These are phyloP conservation scores for Metschnikowia vanudenii DNA, from an alignment of 805 yeast genomes.

Conservation along the genomic window DNA sequence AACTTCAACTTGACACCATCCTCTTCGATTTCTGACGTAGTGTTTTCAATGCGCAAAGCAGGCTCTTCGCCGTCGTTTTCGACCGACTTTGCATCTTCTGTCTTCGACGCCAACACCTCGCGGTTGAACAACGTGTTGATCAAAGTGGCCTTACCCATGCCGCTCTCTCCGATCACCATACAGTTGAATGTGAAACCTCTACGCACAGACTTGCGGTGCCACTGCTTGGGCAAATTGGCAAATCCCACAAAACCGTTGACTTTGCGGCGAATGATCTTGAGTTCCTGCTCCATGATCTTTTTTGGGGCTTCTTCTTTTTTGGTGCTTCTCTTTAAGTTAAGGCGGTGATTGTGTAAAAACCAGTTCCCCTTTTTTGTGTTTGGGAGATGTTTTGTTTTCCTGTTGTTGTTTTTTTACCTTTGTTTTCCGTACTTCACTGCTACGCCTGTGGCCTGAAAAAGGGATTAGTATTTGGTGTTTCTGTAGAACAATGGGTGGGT, in stretches of 20 bases:
- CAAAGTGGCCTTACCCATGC: slow-evolving; percentile 80
- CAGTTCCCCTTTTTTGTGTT: too few relatives aligned
- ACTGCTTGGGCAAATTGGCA: slow-evolving; percentile 96
- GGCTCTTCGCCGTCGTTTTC: slow-evolving; percentile 51
- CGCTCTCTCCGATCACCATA: slow-evolving; percentile 54
- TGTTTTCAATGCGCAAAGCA: slow-evolving; percentile 72
- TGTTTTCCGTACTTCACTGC: neutral
- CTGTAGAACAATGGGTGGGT: too few relatives aligned
- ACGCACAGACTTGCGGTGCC: slow-evolving; percentile 81
- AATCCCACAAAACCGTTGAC: slow-evolving; percentile 93
- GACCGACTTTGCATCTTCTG: slow-evolving; percentile 8
- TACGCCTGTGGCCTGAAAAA: neutral
- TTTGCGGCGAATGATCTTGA: slow-evolving; percentile 74
- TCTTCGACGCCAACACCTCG: slow-evolving; percentile 36
- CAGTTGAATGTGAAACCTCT: slow-evolving; percentile 57
- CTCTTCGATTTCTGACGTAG: slow-evolving; percentile 61
- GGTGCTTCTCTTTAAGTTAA: neutral
- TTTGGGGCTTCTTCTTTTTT: neutral
- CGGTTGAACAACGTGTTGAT: slow-evolving; percentile 72
- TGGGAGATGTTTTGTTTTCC: neutral
- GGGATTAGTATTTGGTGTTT: neutral
- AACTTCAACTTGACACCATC: slow-evolving; percentile 54
- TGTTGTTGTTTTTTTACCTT: neutral
- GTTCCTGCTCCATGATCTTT: slow-evolving; percentile 31
- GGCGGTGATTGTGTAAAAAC: too few relatives aligned